Evolutionary conservation across 371 early-diverging fungal genomes (phyloP), one percentile per base, ranked within the genome.

Genomic region (Conidiobolus incongruus): DNA sequence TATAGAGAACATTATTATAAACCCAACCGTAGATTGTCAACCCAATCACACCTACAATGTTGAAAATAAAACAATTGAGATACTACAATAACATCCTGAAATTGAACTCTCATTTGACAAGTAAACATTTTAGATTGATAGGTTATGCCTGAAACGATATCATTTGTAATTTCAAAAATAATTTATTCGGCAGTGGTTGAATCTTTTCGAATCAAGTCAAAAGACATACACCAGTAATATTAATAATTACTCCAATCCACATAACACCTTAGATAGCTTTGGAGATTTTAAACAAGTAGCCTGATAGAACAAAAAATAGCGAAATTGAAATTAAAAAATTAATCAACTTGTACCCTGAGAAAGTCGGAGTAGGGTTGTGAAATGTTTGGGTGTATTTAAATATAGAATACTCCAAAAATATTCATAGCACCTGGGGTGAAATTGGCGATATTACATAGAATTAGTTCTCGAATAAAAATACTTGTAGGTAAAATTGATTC

Each of bases 361-460:
- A 19, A 1, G 65, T 68, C 11, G 69, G 65, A 7, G 60, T 47
- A 16, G 29, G 13, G 2, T 28, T 20, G 4, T 60, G 52, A 35
- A 63, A 58, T 29, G 61, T 48, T 44, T 66, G 68, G 56, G 66
- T 62, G 68, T 23, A 70, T 37, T 2, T 81, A 70, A 8, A 75
- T 60, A 53, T 77, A 80, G 50, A 75, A 87, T 7, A 81, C 49
- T 10, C 72, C 61, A 16, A 69, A 65, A 38, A 77, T 68, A 47
- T 80, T 75, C 17, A 66, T 52, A 34, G 77, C 66, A 21, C 87
- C 87, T 23, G 76, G 38, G 41, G 63, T 67, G 49, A 78, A 66
- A 17, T 60, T 51, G 6, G 60, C 53, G 1, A 57, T 29, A 11
- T 59, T 48, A 17, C 71, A 58, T 0, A 60, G 56, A 20, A 58